These are phyloP conservation scores for Tolypocladium guangdongense DNA, from an alignment of 2,329 filamentous ascomycete species.

Conservation along the genomic window DNA sequence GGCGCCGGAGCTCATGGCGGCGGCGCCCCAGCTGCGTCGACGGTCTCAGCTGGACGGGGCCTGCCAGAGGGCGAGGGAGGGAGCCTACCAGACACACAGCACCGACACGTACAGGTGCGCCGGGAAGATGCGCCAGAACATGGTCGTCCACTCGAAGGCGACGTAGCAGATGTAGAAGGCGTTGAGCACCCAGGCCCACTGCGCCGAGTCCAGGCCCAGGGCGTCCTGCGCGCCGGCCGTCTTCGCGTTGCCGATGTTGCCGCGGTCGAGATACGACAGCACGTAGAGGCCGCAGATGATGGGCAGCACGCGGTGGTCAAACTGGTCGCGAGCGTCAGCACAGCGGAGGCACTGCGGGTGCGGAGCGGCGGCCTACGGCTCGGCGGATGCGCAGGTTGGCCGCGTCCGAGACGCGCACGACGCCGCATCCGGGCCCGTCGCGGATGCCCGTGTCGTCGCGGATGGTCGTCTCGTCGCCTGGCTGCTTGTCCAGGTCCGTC, in stretches of 20 bases:
- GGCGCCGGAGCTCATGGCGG: conserved; percentile 10
- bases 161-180: conserved; percentile 16
- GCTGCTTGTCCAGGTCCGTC: neutral
- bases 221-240: conserved; percentile 12
- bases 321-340: neutral
- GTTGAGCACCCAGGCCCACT: conserved; percentile 14
- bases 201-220: conserved; percentile 7
- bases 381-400: neutral
- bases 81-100: conserved; percentile 9
- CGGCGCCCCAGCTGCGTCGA: conserved; percentile 4
- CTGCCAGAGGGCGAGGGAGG: conserved; percentile 13
- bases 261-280: conserved; percentile 5
- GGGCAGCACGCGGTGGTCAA: conserved; percentile 1
- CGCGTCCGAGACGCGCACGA: neutral
- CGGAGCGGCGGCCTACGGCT: too few relatives aligned
- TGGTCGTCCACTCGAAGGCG: conserved; percentile 10
- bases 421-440: neutral
- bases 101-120: conserved; percentile 11
- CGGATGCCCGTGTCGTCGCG: neutral
- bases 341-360: too few relatives aligned
- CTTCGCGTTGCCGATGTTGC: conserved; percentile 11
- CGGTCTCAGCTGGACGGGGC: too few relatives aligned
- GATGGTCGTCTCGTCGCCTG: neutral
- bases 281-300: conserved; percentile 4
- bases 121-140: conserved; percentile 14